A percentile compares a stretch with the other conserved stretches of the same genome.
Evolutionary conservation across 2,329 filamentous ascomycete species (phyloP).

Genomic region (Mycocentrospora acerina): DNA sequence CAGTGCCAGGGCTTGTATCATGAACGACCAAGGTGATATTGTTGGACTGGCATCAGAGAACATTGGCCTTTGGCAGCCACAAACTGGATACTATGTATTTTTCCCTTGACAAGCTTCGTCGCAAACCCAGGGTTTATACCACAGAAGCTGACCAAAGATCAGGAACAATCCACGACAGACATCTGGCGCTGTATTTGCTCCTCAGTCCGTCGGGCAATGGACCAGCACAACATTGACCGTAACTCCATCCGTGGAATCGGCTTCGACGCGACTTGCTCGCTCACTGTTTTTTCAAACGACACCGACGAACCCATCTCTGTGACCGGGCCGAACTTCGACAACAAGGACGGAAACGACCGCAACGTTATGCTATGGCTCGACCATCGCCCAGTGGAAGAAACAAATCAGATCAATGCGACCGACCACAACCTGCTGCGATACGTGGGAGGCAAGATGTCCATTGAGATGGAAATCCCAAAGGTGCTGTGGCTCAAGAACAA

Average conservation of each 20-base stretch:
- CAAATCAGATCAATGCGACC: slow-evolving; percentile 89
- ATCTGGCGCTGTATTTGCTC: slow-evolving; percentile 95
- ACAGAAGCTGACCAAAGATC: slow-evolving; percentile 8
- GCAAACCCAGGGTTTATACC: background rate
- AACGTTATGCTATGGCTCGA: slow-evolving; percentile 98
- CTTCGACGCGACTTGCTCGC: slow-evolving; percentile 98
- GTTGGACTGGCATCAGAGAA: slow-evolving; percentile 58
- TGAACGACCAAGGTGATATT: slow-evolving; percentile 89
- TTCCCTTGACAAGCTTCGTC: background rate
- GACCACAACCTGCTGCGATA: slow-evolving; percentile 91
- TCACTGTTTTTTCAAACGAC: slow-evolving; percentile 85
- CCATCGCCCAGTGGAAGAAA: slow-evolving; percentile 88
- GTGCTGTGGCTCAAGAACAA: slow-evolving; percentile 98
- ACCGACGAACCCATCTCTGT: slow-evolving; percentile 91
- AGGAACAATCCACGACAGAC: slow-evolving; percentile 97
- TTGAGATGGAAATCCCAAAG: slow-evolving; percentile 99
- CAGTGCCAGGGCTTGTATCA: slow-evolving; percentile 92
- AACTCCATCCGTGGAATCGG: slow-evolving; percentile 82
- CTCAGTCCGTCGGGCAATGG: slow-evolving; percentile 79
- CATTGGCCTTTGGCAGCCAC: slow-evolving; percentile 56
- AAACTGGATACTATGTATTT: slow-evolving; percentile 57
- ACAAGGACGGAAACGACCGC: slow-evolving; percentile 75
- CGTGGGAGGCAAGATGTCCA: slow-evolving; percentile 96
- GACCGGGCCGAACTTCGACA: slow-evolving; percentile 80
- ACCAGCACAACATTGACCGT: slow-evolving; percentile 76